A percentile compares a stretch with the other conserved stretches of the same genome.
Evolutionary conservation across 768 basidiomycete species (phyloP).

Genomic region (Trametes punicea): DNA sequence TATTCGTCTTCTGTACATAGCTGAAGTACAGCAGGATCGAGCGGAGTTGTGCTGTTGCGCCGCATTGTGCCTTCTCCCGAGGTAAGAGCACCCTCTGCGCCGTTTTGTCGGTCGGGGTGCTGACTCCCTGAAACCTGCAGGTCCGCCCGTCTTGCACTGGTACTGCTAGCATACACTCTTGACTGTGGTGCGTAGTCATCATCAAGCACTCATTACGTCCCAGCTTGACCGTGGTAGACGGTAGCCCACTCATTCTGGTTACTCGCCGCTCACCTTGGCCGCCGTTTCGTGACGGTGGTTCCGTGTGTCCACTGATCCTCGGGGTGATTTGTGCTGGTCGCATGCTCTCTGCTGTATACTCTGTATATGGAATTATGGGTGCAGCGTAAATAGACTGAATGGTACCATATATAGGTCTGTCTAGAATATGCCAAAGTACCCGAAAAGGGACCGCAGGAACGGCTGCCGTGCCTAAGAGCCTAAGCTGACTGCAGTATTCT

Average conservation of each 20-base stretch:
- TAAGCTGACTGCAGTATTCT: not conserved
- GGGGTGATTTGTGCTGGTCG: not conserved
- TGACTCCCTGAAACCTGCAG: not conserved
- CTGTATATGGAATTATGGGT: not conserved
- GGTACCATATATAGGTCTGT: not conserved
- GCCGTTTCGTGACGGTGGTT: too few relatives aligned
- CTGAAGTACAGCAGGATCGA: not conserved
- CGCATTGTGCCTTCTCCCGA: not conserved
- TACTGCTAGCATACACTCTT: too few relatives aligned
- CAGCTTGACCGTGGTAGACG: too few relatives aligned
- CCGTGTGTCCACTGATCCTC: not conserved
- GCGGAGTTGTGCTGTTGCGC: not conserved
- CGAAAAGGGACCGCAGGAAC: not conserved
- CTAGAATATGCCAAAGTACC: not conserved
- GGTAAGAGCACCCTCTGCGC: not conserved
- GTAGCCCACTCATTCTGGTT: too few relatives aligned
- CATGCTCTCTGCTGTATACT: not conserved
- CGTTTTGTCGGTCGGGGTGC: not conserved
- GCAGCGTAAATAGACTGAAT: conserved; percentile 10
- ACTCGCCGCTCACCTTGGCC: too few relatives aligned
- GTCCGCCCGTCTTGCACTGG: not conserved
- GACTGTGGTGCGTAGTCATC: too few relatives aligned
- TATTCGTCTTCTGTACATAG: too few relatives aligned
- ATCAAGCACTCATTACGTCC: too few relatives aligned
- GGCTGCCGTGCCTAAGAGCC: not conserved